Conservation (phyloP, 306 rosid species). For the Lathyrus tuberosus region DNA sequence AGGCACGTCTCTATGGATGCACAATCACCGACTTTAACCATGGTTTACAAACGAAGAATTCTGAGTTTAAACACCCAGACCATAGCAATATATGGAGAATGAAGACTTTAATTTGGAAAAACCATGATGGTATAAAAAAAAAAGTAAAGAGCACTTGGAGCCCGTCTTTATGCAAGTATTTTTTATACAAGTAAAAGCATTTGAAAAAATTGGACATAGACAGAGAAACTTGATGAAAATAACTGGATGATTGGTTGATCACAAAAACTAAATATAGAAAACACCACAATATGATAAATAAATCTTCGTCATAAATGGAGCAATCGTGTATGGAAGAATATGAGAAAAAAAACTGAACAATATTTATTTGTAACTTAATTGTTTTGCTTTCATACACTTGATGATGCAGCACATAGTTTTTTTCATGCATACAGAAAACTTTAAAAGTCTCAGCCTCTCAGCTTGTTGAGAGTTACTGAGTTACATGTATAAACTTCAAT, state of each 20-base stretch:
- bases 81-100: no score
- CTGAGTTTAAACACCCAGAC: no score
- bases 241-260: background rate
- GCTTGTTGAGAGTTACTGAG: slow-evolving; percentile 52
- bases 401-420: slow-evolving; percentile 27
- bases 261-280: background rate
- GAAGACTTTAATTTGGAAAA: no score
- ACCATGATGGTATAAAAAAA: no score
- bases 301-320: background rate
- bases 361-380: slow-evolving; percentile 30
- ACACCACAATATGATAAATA: background rate
- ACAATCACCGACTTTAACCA: no score
- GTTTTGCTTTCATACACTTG: slow-evolving; percentile 32
- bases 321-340: background rate
- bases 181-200: no score
- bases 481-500: slow-evolving; percentile 6
- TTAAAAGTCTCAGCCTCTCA: slow-evolving; percentile 38
- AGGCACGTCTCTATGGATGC: no score
- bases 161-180: no score
- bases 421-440: slow-evolving; percentile 32
- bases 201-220: background rate
- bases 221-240: background rate
- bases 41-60: no score
- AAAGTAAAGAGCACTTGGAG: no score
- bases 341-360: slow-evolving; percentile 35